phyloP scores from a whole-genome alignment of 345 rosid genomes.

The Hypericum perforatum region DNA sequence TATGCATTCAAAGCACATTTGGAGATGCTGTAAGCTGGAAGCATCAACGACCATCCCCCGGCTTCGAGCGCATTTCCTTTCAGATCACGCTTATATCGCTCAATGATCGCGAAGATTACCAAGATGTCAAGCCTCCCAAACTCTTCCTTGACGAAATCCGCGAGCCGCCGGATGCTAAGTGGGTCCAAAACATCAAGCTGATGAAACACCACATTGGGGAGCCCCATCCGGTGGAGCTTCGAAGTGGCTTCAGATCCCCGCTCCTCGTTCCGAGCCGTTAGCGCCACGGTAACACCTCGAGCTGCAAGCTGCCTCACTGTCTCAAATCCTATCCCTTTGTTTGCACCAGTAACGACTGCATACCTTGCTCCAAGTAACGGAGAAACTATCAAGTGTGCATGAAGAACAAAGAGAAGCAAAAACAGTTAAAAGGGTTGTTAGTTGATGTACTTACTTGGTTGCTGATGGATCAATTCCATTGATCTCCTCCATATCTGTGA shows the following conservation, averaged over 20 bases:
- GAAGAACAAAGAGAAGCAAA: too few species aligned
- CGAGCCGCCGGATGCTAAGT: slow-evolving; percentile 20
- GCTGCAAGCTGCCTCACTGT: slow-evolving; percentile 37
- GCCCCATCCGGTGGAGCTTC: slow-evolving; percentile 24
- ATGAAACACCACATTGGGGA: slow-evolving; percentile 32
- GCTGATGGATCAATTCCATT: too few species aligned
- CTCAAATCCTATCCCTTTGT: slow-evolving; percentile 46
- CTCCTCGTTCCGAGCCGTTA: slow-evolving; percentile 36
- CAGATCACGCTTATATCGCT: slow-evolving; percentile 28
- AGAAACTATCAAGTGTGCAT: too few species aligned
- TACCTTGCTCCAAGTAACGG: slow-evolving; percentile 8
- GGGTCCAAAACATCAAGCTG: slow-evolving; percentile 45
- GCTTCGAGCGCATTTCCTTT: slow-evolving; percentile 29
- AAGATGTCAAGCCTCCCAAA: slow-evolving; percentile 42
- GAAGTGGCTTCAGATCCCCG: slow-evolving; percentile 31
- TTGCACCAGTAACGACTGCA: slow-evolving; percentile 43
- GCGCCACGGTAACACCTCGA: slow-evolving; percentile 30
- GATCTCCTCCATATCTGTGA: too few species aligned
- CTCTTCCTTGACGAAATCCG: slow-evolving; percentile 19
- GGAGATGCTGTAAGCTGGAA: slow-evolving; percentile 46
- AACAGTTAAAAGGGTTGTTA: too few species aligned
- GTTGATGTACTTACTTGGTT: too few species aligned
- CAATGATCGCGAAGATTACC: slow-evolving; percentile 19
- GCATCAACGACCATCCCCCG: slow-evolving; percentile 45
- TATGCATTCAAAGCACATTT: slow-evolving; percentile 44